Conservation (phyloP, 345 rosid genomes). For the Pistacia vera region DNA sequence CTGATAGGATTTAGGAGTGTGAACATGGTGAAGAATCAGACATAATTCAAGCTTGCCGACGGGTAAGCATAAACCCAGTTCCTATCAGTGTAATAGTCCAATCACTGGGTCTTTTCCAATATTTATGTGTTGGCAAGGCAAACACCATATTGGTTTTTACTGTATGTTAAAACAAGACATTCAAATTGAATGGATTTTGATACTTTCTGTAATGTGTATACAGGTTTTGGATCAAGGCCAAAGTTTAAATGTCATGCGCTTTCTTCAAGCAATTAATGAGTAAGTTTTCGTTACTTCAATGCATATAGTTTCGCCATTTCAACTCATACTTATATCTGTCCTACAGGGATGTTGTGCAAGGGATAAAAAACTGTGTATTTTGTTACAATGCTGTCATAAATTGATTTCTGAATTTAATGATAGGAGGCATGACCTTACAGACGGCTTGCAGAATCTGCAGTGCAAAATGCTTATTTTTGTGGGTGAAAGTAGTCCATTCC, state of each 20-base stretch:
- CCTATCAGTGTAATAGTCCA: neutral
- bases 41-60: conserved; percentile 48
- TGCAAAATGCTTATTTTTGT: conserved; percentile 61
- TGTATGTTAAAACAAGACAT: neutral
- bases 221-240: conserved; percentile 73
- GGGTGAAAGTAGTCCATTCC: conserved; percentile 62
- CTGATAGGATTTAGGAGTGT: conserved; percentile 45
- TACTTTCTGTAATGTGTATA: conserved; percentile 14
- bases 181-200: conserved; percentile 2
- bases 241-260: conserved; percentile 57
- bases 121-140: neutral
- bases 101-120: neutral
- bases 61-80: conserved; percentile 37
- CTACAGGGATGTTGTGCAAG: neutral
- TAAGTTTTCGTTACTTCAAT: conserved; percentile 18
- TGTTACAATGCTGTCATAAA: conserved; percentile 6
- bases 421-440: conserved; percentile 66
- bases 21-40: conserved; percentile 46
- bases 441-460: conserved; percentile 45
- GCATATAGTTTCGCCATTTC: neutral
- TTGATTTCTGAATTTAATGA: conserved; percentile 17
- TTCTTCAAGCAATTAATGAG: conserved; percentile 67
- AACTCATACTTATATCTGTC: neutral
- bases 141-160: neutral
- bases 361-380: neutral